Percentiles rank a stretch among this genome's conserved stretches.
phyloP scores from a whole-genome alignment of 169 alveolate species.

The Theileria parva region DNA sequence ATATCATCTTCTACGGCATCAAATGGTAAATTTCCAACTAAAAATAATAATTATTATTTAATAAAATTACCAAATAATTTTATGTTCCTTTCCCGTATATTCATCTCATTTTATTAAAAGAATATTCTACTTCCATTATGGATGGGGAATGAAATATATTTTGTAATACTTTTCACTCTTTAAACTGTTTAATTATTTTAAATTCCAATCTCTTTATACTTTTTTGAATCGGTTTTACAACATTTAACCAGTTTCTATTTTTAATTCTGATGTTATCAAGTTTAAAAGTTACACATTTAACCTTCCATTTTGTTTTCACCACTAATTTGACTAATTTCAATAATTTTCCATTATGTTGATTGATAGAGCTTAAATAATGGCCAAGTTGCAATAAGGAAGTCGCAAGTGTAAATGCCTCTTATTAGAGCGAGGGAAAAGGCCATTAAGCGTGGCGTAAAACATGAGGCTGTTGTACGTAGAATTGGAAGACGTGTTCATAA shows the following conservation, averaged over 20 bases:
- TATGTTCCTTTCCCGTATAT: constrained; percentile 25
- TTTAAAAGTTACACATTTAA: not conserved
- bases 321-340: too few species aligned
- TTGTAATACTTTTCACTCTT: not conserved
- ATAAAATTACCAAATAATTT: constrained; percentile 55
- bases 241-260: too few species aligned
- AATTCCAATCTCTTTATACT: not conserved
- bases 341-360: not conserved
- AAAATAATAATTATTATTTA: not conserved
- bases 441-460: constrained; percentile 70
- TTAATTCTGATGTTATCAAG: not conserved
- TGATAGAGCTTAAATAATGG: not conserved
- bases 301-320: not conserved
- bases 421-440: constrained; percentile 80
- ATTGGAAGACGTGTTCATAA: constrained; percentile 81
- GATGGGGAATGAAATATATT: not conserved
- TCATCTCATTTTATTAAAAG: constrained; percentile 24
- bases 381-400: not conserved
- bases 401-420: constrained; percentile 60
- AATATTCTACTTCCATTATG: constrained; percentile 5
- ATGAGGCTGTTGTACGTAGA: constrained; percentile 74
- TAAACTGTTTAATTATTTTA: not conserved
- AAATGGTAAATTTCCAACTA: constrained; percentile 66
- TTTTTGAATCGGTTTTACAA: not conserved
- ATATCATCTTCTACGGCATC: constrained; percentile 62